Evolutionary conservation across 2,329 filamentous ascomycete species (phyloP), one percentile per base, ranked within the genome.

Genomic region (Penicillium sp.): DNA sequence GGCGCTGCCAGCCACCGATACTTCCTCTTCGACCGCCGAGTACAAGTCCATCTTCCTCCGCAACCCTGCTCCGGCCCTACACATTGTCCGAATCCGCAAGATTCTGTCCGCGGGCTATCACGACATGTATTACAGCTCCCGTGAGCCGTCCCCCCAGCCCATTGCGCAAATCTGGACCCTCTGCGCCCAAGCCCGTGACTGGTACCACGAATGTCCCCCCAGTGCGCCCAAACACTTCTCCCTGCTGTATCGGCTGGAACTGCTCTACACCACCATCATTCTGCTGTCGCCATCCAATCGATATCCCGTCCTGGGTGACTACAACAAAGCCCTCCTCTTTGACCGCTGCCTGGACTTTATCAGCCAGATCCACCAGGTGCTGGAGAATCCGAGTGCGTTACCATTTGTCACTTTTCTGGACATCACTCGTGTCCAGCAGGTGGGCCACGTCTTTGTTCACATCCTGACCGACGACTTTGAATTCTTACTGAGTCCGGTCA

Each of bases 21-120:
- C 70, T 65, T 59, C 73, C 64, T 49, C 77, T 65, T 56, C 76
- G 71, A 58, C 77, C 67, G 47, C 46, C 27, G 57, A 62, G 29
- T 63, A 72, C 35, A 63, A 58, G 18, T 48, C 65, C n/a, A 63
- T 78, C 9, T 82, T 81, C 62, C 64, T 76, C 12, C 74, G 76
- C 45, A 76, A 74, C 1, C 79, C 85, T 32, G 83, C 87, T 47
- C 81, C 87, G 4, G 89, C 90, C 0, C 74, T 89, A 9, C 78
- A 90, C 13, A 73, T 95, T 2, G 91, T 95, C 64, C 83, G 85
- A 58, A 80, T 97, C 7, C 85, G 91, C n/a, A 81, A 85, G 49
- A 80, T 88, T 5, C 86, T 97, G 65, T 97, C 93, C 0, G 79
- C 79, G 43, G 95, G 89, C 82, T 97, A 97, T 60, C 90, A 94